Percentiles rank a stretch among this genome's conserved stretches.
These are phyloP conservation scores for Naganishia onofrii DNA, from an alignment of 768 basidiomycete genomes.

Conservation along the genomic window DNA sequence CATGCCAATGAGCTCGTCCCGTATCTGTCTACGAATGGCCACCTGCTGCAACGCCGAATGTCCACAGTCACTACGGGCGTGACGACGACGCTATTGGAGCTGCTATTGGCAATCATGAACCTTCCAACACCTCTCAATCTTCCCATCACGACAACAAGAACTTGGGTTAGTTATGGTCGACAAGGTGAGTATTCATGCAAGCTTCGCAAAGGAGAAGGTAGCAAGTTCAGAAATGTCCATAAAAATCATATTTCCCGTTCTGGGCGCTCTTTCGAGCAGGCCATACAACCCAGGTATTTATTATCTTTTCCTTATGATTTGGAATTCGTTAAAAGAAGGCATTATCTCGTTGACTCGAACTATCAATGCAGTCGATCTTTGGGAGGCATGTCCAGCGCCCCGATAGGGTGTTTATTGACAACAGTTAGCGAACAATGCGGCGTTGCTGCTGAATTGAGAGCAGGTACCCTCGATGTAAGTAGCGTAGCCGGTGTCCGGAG, in stretches of 20 bases:
- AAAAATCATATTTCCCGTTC: background rate
- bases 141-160: too few relatives aligned
- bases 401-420: conserved; percentile 8
- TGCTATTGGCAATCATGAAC: too few relatives aligned
- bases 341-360: too few relatives aligned
- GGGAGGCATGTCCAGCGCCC: background rate
- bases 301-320: background rate
- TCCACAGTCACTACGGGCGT: too few relatives aligned
- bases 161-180: too few relatives aligned
- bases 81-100: too few relatives aligned
- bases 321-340: background rate
- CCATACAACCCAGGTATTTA: background rate
- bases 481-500: conserved; percentile 1
- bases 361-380: too few relatives aligned
- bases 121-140: too few relatives aligned
- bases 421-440: conserved; percentile 7
- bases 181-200: background rate
- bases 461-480: conserved; percentile 4
- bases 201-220: background rate
- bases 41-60: too few relatives aligned
- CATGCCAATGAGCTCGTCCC: too few relatives aligned
- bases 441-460: background rate
- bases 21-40: too few relatives aligned
- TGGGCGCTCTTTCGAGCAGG: background rate
- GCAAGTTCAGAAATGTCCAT: background rate